Evolutionary conservation across 2,329 filamentous ascomycete species (phyloP).

Genomic region (Alternaria alternata): DNA sequence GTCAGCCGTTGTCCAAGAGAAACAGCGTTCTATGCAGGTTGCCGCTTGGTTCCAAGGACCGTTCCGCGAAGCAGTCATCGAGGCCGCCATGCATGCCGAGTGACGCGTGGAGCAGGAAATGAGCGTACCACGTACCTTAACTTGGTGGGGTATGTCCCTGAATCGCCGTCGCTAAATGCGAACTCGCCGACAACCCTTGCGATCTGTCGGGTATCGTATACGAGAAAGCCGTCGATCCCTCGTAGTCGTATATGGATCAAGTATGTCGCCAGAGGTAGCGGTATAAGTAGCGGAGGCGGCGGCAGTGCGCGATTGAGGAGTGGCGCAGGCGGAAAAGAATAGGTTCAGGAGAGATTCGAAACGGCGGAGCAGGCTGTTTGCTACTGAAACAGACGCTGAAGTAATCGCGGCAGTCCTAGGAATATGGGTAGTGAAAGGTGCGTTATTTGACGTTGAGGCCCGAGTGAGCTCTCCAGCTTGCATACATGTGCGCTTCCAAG

Average conservation of each 20-base stretch:
- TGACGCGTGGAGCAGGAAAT: conserved; percentile 35
- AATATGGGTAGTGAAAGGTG: conserved; percentile 21
- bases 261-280: background rate
- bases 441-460: conserved; percentile 24
- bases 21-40: conserved; percentile 22
- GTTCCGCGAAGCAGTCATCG: conserved; percentile 26
- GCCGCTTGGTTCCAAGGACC: conserved; percentile 21
- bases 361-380: conserved; percentile 28
- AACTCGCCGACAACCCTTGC: conserved; percentile 23
- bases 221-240: conserved; percentile 8
- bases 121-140: conserved; percentile 22
- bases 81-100: conserved; percentile 29
- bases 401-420: conserved; percentile 20
- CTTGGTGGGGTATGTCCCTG: conserved; percentile 39
- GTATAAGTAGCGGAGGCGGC: conserved; percentile 11
- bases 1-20: conserved; percentile 41
- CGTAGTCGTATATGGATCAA: conserved; percentile 13
- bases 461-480: conserved; percentile 21
- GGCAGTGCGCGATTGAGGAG: conserved; percentile 18
- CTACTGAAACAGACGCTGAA: conserved; percentile 34
- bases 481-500: conserved; percentile 19
- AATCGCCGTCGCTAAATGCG: conserved; percentile 25
- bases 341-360: conserved; percentile 23
- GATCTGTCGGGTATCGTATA: conserved; percentile 23
- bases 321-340: conserved; percentile 18